Percentiles rank a stretch among this genome's conserved stretches.
Evolutionary conservation across 73 alveolate genomes (phyloP).

Genomic region (Tetrahymena thermophila): DNA sequence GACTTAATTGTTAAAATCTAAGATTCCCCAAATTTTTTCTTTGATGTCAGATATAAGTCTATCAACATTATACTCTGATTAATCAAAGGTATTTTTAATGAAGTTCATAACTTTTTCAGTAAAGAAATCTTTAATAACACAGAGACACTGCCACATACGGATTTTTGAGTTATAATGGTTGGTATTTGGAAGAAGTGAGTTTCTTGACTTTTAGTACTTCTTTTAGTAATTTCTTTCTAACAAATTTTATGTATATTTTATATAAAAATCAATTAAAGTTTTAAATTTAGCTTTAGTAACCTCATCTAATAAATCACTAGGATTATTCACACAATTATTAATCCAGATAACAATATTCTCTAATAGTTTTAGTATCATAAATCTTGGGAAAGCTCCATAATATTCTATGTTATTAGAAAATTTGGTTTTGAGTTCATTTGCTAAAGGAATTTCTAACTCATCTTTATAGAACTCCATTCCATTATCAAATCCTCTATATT

Average conservation of each 20-base stretch:
- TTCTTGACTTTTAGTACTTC: constrained; percentile 6
- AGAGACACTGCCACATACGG: not conserved
- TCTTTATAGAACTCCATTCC: not conserved
- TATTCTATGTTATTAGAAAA: constrained; percentile 13
- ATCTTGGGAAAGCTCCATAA: constrained; percentile 44
- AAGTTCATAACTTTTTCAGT: not conserved
- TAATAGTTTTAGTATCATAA: constrained; percentile 1
- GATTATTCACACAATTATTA: not conserved
- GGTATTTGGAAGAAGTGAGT: not conserved
- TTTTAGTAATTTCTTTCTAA: constrained; percentile 7
- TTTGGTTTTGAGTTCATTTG: constrained; percentile 14
- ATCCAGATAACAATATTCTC: not conserved
- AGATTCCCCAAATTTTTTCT: not conserved
- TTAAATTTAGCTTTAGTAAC: not conserved
- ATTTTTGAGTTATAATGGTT: not conserved
- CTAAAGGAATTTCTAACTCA: constrained; percentile 31
- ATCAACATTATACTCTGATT: not conserved
- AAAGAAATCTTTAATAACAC: not conserved
- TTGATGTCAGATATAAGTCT: not conserved
- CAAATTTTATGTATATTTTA: constrained; percentile 28
- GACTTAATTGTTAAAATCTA: not conserved
- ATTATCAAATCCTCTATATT: constrained; percentile 40
- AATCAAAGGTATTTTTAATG: not conserved
- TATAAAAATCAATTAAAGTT: constrained; percentile 12
- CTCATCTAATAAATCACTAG: not conserved